Conservation (phyloP, 1,284 basidiomycete genomes). For the Ustilago lituana region DNA sequence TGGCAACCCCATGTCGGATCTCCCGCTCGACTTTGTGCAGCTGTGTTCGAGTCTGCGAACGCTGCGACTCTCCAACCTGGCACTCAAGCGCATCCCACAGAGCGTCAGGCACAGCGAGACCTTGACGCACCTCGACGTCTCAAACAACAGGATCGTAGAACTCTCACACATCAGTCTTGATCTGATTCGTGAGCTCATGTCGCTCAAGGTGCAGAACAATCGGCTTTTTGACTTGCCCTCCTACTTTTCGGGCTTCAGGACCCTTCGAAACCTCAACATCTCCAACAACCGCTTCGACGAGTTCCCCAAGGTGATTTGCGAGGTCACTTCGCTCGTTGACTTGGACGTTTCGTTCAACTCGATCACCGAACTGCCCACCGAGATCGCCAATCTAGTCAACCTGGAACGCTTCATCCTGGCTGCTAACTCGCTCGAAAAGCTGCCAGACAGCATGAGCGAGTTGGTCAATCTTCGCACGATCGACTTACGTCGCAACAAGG, state of each 20-base stretch:
- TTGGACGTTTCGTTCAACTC: conserved; percentile 96
- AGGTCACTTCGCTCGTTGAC: conserved; percentile 79
- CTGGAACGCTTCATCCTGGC: conserved; percentile 62
- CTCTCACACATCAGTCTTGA: conserved; percentile 87
- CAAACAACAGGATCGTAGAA: conserved; percentile 90
- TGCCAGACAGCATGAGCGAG: conserved; percentile 56
- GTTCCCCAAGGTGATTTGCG: conserved; percentile 82
- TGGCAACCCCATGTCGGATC: conserved; percentile 93
- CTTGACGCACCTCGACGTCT: conserved; percentile 85
- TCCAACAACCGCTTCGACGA: conserved; percentile 93
- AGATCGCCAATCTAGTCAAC: conserved; percentile 75
- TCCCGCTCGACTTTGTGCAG: conserved; percentile 96
- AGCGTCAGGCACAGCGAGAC: conserved; percentile 80
- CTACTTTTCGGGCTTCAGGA: conserved; percentile 80
- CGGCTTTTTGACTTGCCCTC: conserved; percentile 85
- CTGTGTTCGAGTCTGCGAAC: conserved; percentile 84
- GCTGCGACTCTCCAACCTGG: conserved; percentile 89
- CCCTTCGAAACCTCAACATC: conserved; percentile 85
- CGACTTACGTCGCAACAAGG: conserved; percentile 61
- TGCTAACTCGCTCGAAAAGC: conserved; percentile 57
- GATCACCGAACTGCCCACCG: conserved; percentile 81
- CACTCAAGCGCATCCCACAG: conserved; percentile 90
- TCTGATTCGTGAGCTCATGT: conserved; percentile 77
- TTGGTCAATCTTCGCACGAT: conserved; percentile 57
- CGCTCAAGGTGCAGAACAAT: conserved; percentile 89